Evolutionary conservation across 2,329 filamentous ascomycete genomes (phyloP).

Genomic region (Scedosporium apiospermum): DNA sequence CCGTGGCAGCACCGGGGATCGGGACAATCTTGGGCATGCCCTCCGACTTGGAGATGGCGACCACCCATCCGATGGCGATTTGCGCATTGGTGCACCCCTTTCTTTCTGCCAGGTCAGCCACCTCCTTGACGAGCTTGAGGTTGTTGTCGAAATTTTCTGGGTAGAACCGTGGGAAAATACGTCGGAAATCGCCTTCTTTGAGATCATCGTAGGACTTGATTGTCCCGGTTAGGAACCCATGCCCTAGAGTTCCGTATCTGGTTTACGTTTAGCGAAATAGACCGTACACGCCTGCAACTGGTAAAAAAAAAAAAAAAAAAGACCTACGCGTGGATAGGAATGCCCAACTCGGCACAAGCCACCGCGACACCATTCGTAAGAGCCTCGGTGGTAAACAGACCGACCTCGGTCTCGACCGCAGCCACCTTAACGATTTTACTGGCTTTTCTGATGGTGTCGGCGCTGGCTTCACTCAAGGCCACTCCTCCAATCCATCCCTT

Average conservation of each 20-base stretch:
- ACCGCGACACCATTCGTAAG: conserved; percentile 41
- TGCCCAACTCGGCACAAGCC: conserved; percentile 51
- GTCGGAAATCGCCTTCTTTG: conserved; percentile 37
- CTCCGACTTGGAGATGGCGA: conserved; percentile 35
- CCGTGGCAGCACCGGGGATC: conserved; percentile 55
- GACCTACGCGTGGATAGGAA: conserved; percentile 64
- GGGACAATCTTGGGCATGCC: conserved; percentile 52
- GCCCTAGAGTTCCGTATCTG: not conserved
- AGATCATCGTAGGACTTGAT: conserved; percentile 46
- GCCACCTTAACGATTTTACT: conserved; percentile 32
- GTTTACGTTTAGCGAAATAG: conserved; percentile 8
- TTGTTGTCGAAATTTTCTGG: conserved; percentile 55
- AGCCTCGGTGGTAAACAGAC: conserved; percentile 37
- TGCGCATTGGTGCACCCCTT: conserved; percentile 55
- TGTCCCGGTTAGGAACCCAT: conserved; percentile 41
- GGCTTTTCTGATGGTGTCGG: conserved; percentile 37
- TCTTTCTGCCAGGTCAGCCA: conserved; percentile 47
- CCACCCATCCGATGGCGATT: conserved; percentile 58
- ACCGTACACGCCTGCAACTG: not conserved
- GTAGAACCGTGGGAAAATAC: conserved; percentile 49
- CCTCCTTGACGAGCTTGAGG: conserved; percentile 46
- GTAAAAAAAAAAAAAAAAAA: too few relatives aligned
- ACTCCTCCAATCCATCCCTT: conserved; percentile 42
- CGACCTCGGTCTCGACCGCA: conserved; percentile 44
- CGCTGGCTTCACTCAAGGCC: conserved; percentile 41